These are phyloP conservation scores for Cercophora samala DNA, from an alignment of 495 filamentous ascomycete species.

Conservation along the genomic window DNA sequence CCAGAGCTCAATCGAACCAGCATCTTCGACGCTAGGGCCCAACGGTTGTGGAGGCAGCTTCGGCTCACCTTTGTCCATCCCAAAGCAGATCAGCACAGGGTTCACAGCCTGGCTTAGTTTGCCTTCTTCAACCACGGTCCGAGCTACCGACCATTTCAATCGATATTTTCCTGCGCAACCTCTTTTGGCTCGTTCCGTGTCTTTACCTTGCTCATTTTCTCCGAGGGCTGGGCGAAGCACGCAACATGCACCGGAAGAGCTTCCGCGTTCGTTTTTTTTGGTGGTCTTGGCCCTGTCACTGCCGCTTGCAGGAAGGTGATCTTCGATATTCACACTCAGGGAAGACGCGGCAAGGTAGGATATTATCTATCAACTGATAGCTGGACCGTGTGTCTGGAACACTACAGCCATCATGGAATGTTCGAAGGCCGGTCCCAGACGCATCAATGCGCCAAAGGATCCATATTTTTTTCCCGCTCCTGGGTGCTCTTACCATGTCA, in stretches of 20 bases:
- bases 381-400: constrained; percentile 5
- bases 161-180: neutral
- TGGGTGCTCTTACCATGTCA: neutral
- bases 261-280: neutral
- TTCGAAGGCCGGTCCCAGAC: neutral
- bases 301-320: neutral
- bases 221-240: neutral
- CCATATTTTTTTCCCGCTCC: constrained; percentile 1
- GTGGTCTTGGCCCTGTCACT: neutral
- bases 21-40: constrained; percentile 6
- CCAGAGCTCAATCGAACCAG: neutral
- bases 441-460: neutral
- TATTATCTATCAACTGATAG: neutral
- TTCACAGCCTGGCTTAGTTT: neutral
- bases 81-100: neutral
- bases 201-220: neutral
- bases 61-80: neutral
- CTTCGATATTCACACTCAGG: neutral
- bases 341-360: neutral
- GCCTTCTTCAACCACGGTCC: constrained; percentile 6
- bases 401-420: neutral
- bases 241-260: neutral
- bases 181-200: constrained; percentile 2
- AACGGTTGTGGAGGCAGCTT: neutral
- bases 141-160: constrained; percentile 7